These are phyloP conservation scores for Pisolithus tinctorius DNA, from an alignment of 768 basidiomycete genomes.

Conservation along the genomic window DNA sequence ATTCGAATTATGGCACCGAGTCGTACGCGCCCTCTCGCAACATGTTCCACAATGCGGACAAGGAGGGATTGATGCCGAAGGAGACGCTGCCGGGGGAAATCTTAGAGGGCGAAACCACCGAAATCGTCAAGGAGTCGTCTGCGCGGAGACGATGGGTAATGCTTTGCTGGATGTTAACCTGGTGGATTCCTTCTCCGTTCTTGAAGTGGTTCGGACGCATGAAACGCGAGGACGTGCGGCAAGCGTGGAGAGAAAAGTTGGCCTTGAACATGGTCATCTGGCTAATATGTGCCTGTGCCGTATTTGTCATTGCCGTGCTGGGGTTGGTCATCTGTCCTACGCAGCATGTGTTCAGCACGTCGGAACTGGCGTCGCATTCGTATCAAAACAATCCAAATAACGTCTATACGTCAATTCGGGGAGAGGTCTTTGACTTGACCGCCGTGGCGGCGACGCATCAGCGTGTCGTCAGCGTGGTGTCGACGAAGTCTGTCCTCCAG, in stretches of 20 bases:
- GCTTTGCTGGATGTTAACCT: slow-evolving; percentile 85
- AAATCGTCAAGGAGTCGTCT: slow-evolving; percentile 76
- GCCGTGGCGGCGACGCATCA: slow-evolving; percentile 59
- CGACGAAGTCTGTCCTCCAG: slow-evolving; percentile 64
- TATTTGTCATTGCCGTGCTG: slow-evolving; percentile 90
- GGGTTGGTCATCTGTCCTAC: slow-evolving; percentile 90
- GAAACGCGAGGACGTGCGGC: slow-evolving; percentile 89
- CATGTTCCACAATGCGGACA: slow-evolving; percentile 88
- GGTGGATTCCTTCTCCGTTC: slow-evolving; percentile 75
- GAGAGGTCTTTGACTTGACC: slow-evolving; percentile 91
- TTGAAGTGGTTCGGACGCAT: slow-evolving; percentile 76
- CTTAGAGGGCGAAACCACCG: slow-evolving; percentile 81
- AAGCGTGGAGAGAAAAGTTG: slow-evolving; percentile 97
- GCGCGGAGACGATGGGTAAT: slow-evolving; percentile 83
- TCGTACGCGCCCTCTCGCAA: slow-evolving; percentile 91
- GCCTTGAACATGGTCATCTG: slow-evolving; percentile 94
- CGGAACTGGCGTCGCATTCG: slow-evolving; percentile 74
- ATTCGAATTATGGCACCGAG: slow-evolving; percentile 83
- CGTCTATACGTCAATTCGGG: slow-evolving; percentile 77
- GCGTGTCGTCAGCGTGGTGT: slow-evolving; percentile 65
- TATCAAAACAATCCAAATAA: slow-evolving; percentile 57
- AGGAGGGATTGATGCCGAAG: slow-evolving; percentile 67
- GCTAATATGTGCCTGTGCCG: slow-evolving; percentile 81
- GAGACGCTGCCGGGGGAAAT: slow-evolving; percentile 81
- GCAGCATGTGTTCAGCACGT: slow-evolving; percentile 79